Evolutionary conservation across 805 yeast genomes (phyloP).

Genomic region (Myxozyma vanderwaltii): DNA sequence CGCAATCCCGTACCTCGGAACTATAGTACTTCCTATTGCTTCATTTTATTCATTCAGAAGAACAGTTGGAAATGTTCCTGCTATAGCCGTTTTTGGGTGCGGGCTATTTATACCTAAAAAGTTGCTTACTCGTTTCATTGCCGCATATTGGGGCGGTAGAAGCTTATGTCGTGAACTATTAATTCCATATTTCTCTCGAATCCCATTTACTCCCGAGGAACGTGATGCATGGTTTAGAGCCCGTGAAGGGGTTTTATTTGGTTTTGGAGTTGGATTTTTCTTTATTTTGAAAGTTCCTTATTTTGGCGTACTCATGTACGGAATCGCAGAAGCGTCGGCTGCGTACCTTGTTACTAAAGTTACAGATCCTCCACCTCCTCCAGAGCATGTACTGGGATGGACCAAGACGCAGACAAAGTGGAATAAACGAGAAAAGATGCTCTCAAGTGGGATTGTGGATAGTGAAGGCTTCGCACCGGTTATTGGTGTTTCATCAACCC

Average conservation of each 20-base stretch:
- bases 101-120: constrained; percentile 45
- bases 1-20: constrained; percentile 49
- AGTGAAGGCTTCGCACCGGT: constrained; percentile 17
- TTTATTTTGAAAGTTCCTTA: constrained; percentile 50
- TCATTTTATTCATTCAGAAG: constrained; percentile 51
- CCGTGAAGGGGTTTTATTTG: constrained; percentile 58
- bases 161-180: constrained; percentile 52
- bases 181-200: constrained; percentile 53
- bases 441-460: constrained; percentile 12
- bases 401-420: constrained; percentile 22
- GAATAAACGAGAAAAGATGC: constrained; percentile 21
- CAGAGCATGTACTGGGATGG: constrained; percentile 21
- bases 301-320: constrained; percentile 52
- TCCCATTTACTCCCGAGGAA: constrained; percentile 47
- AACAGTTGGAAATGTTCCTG: constrained; percentile 52
- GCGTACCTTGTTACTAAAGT: constrained; percentile 59
- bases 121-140: constrained; percentile 45
- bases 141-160: constrained; percentile 52
- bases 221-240: constrained; percentile 53
- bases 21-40: constrained; percentile 47
- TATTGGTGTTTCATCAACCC: background rate
- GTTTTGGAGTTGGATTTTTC: constrained; percentile 56
- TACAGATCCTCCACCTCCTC: constrained; percentile 31
- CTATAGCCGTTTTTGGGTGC: constrained; percentile 45
- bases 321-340: constrained; percentile 55